Percentiles rank a stretch among this genome's conserved stretches.
Conservation (phyloP, 1,284 basidiomycete genomes). For the Pseudozyma tsukubaensis region DNA sequence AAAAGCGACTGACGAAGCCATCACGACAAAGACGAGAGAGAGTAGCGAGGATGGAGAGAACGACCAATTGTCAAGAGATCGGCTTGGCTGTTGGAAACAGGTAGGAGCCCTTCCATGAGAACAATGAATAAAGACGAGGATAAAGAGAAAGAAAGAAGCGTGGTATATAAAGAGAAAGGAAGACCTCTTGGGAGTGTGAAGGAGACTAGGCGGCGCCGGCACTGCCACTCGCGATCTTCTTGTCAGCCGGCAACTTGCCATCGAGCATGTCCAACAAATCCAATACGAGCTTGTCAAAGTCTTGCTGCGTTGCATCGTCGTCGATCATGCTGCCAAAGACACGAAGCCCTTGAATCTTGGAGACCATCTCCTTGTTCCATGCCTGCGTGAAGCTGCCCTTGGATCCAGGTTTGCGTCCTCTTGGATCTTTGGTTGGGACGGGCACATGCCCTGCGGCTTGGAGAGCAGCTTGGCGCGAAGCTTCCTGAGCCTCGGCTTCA, state of each 20-base stretch:
- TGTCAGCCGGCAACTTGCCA: constrained; percentile 36
- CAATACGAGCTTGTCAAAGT: constrained; percentile 39
- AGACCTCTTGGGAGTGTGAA: neutral
- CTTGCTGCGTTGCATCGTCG: constrained; percentile 45
- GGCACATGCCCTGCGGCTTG: constrained; percentile 36
- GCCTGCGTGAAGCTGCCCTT: constrained; percentile 38
- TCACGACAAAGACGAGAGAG: no score
- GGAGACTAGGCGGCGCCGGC: neutral
- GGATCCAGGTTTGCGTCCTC: constrained; percentile 23
- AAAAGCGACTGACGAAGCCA: neutral
- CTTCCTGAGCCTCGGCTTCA: constrained; percentile 26
- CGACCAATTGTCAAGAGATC: no score
- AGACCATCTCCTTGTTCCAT: constrained; percentile 46
- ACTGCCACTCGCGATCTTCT: constrained; percentile 6
- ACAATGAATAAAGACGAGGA: no score
- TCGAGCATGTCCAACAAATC: constrained; percentile 43
- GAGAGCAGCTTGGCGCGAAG: constrained; percentile 24
- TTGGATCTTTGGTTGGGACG: constrained; percentile 34
- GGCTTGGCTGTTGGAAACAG: no score
- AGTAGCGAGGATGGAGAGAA: no score
- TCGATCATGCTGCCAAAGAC: constrained; percentile 52
- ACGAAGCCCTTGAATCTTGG: constrained; percentile 39
- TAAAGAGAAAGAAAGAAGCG: no score
- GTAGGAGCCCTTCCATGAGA: no score
- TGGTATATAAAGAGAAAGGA: neutral